These are phyloP conservation scores for Tilletia setariae DNA, from an alignment of 1,284 basidiomycete species.

Conservation along the genomic window DNA sequence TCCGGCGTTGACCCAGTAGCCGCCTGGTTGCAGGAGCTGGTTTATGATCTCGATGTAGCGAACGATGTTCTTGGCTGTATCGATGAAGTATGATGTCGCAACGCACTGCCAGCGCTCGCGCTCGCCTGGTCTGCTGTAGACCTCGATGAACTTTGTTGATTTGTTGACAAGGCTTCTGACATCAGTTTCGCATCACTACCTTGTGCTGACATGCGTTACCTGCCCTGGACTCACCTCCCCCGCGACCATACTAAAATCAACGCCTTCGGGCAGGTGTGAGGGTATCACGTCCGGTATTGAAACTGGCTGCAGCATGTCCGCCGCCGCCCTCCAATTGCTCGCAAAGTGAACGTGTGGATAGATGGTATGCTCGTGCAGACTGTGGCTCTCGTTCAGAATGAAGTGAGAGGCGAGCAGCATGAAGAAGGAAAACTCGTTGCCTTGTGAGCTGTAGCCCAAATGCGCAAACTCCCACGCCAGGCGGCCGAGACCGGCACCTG, in stretches of 20 bases:
- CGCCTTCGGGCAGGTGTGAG: slow-evolving; percentile 31
- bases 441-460: slow-evolving; percentile 44
- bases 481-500: slow-evolving; percentile 49
- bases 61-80: slow-evolving; percentile 64
- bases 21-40: slow-evolving; percentile 42
- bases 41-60: slow-evolving; percentile 52
- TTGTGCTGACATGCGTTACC: too few species aligned
- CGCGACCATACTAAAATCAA: slow-evolving; percentile 53
- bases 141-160: slow-evolving; percentile 32
- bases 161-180: too few species aligned
- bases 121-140: slow-evolving; percentile 60
- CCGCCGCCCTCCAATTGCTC: slow-evolving; percentile 45
- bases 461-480: slow-evolving; percentile 47
- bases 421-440: slow-evolving; percentile 53
- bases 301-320: slow-evolving; percentile 42
- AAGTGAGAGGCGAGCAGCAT: slow-evolving; percentile 52
- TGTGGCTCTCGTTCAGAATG: slow-evolving; percentile 46
- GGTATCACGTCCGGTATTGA: slow-evolving; percentile 49
- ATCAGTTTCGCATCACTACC: too few species aligned
- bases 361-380: slow-evolving; percentile 34
- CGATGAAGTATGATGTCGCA: slow-evolving; percentile 95
- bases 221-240: slow-evolving; percentile 35
- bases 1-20: slow-evolving; percentile 60
- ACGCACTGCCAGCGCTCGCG: slow-evolving; percentile 79
- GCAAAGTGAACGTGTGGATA: slow-evolving; percentile 49